A percentile compares a stretch with the other conserved stretches of the same genome.
phyloP scores from a whole-genome alignment of 2,329 filamentous ascomycete species.

The Fusarium austroafricanum region DNA sequence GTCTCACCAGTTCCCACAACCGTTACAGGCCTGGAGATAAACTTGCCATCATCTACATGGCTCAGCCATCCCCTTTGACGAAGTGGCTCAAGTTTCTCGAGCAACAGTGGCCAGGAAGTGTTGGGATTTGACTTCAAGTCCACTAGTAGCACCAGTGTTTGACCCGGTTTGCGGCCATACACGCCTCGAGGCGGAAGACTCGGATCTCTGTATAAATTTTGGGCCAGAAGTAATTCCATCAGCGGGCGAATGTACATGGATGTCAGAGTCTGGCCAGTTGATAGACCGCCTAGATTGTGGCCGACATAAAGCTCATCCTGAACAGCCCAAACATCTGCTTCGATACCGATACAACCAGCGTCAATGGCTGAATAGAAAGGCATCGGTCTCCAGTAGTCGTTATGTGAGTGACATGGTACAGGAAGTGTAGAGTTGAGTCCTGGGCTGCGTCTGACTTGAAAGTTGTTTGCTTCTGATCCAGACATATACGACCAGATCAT shows the following conservation, averaged over 20 bases:
- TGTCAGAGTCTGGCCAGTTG: slow-evolving; percentile 67
- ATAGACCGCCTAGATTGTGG: slow-evolving; percentile 67
- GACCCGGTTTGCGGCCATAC: slow-evolving; percentile 63
- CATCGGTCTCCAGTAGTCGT: slow-evolving; percentile 75
- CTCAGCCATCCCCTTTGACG: slow-evolving; percentile 68
- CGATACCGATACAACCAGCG: slow-evolving; percentile 71
- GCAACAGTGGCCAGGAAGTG: slow-evolving; percentile 43
- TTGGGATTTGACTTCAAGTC: slow-evolving; percentile 71
- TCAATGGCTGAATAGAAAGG: slow-evolving; percentile 72
- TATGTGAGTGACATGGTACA: slow-evolving; percentile 73
- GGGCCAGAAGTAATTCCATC: slow-evolving; percentile 66
- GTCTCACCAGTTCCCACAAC: slow-evolving; percentile 73
- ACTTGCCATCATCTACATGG: slow-evolving; percentile 60
- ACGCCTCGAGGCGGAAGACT: slow-evolving; percentile 60
- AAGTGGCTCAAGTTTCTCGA: slow-evolving; percentile 63
- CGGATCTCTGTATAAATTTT: slow-evolving; percentile 38
- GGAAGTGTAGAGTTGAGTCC: slow-evolving; percentile 50
- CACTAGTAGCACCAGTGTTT: slow-evolving; percentile 71
- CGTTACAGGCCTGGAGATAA: slow-evolving; percentile 70
- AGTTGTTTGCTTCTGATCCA: background rate
- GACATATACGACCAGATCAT: slow-evolving; percentile 16
- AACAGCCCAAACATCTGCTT: slow-evolving; percentile 76
- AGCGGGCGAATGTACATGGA: slow-evolving; percentile 74
- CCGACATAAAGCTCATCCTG: slow-evolving; percentile 69
- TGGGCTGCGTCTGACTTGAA: background rate